A percentile compares a stretch with the other conserved stretches of the same genome.
Evolutionary conservation across 2,329 filamentous ascomycete species (phyloP).

Genomic region (Leptosphaerulina australis): DNA sequence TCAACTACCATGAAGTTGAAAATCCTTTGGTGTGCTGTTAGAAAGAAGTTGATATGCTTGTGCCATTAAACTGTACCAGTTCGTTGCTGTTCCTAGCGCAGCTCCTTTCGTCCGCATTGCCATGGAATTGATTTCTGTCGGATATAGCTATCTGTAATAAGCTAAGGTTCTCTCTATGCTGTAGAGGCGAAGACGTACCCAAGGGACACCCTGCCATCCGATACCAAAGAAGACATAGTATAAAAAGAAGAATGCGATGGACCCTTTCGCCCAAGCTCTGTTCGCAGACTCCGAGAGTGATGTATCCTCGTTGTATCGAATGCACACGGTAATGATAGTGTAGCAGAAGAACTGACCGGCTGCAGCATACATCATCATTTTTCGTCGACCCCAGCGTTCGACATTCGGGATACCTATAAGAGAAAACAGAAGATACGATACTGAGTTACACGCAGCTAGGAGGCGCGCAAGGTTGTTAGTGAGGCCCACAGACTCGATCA

Average conservation of each 20-base stretch:
- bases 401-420: constrained; percentile 56
- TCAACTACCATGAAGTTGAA: constrained; percentile 30
- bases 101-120: constrained; percentile 58
- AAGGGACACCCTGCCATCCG: constrained; percentile 56
- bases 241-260: constrained; percentile 59
- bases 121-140: constrained; percentile 58
- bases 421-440: constrained; percentile 57
- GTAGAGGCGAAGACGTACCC: constrained; percentile 21
- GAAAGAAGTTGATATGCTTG: background rate
- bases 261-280: constrained; percentile 47
- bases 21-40: constrained; percentile 1
- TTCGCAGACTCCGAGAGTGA: constrained; percentile 20
- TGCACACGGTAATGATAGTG: constrained; percentile 58
- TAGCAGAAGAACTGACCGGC: constrained; percentile 61
- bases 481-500: constrained; percentile 63
- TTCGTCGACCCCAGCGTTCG: constrained; percentile 61
- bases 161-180: background rate
- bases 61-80: constrained; percentile 46
- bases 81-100: constrained; percentile 57
- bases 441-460: constrained; percentile 61
- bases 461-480: constrained; percentile 59
- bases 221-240: constrained; percentile 62
- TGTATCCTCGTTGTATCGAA: constrained; percentile 50
- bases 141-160: constrained; percentile 42
- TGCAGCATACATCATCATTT: constrained; percentile 64